phyloP scores from a whole-genome alignment of 306 rosid species.

The Cyclanthera cordifolia region DNA sequence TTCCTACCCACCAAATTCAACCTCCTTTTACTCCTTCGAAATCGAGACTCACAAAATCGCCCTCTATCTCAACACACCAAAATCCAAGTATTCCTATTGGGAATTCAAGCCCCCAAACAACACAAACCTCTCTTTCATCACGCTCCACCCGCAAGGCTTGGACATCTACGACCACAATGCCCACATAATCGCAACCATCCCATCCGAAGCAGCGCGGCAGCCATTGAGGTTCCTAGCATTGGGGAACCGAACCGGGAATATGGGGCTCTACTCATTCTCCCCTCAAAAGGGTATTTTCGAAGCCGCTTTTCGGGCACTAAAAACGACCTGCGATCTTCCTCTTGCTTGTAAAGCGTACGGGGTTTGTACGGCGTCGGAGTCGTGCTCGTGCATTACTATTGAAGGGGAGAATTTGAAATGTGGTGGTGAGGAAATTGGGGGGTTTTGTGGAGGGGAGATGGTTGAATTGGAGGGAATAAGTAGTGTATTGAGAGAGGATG shows the following conservation, averaged over 20 bases:
- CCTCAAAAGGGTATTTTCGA: slow-evolving; percentile 39
- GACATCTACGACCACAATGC: slow-evolving; percentile 32
- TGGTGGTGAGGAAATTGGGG: slow-evolving; percentile 24
- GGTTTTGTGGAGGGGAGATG: slow-evolving; percentile 50
- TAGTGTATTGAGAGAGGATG: slow-evolving; percentile 42
- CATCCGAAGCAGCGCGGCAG: slow-evolving; percentile 15
- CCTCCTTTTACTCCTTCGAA: slow-evolving; percentile 52
- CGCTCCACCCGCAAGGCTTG: slow-evolving; percentile 48
- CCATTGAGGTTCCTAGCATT: slow-evolving; percentile 58
- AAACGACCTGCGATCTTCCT: slow-evolving; percentile 78
- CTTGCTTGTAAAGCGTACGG: slow-evolving; percentile 65
- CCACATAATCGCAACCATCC: slow-evolving; percentile 74
- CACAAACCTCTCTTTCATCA: slow-evolving; percentile 47
- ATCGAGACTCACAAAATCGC: slow-evolving; percentile 47
- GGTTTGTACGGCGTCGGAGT: slow-evolving; percentile 56
- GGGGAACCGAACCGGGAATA: slow-evolving; percentile 66
- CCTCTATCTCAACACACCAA: slow-evolving; percentile 43
- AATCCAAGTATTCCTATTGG: slow-evolving; percentile 73
- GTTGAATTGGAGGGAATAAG: slow-evolving; percentile 42
- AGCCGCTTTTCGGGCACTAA: slow-evolving; percentile 68
- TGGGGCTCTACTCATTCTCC: slow-evolving; percentile 65
- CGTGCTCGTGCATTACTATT: slow-evolving; percentile 57
- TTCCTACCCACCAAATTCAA: slow-evolving; percentile 41
- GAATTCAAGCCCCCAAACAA: slow-evolving; percentile 59
- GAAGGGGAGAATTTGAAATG: slow-evolving; percentile 28